Percentiles rank a stretch among this genome's conserved stretches.
Evolutionary conservation across 2,329 filamentous ascomycete species (phyloP).

Genomic region (Xylaria sp.): DNA sequence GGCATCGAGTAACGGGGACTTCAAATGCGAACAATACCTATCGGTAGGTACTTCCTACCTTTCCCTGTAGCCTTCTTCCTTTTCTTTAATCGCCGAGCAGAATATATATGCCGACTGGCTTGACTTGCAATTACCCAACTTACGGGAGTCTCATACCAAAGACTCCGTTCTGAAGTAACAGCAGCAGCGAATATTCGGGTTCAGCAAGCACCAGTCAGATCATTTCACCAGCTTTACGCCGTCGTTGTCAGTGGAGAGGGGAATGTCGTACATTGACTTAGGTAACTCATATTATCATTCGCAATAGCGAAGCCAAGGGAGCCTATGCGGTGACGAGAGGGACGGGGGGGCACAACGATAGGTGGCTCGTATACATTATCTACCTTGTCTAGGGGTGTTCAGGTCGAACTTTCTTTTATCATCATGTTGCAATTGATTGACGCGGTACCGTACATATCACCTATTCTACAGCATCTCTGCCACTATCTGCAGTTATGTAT

Average conservation of each 20-base stretch:
- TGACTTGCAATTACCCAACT: conserved; percentile 4
- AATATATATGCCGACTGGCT: not conserved
- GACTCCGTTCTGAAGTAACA: not conserved
- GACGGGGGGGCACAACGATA: not conserved
- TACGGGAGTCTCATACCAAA: conserved; percentile 7
- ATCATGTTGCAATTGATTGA: conserved; percentile 20
- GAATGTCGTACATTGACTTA: conserved; percentile 17
- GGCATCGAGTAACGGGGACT: not conserved
- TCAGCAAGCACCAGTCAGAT: not conserved
- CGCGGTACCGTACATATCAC: conserved; percentile 10
- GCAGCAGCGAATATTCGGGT: not conserved
- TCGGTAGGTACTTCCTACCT: not conserved
- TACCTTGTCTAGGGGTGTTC: not conserved
- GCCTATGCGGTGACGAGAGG: not conserved
- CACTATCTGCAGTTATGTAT: conserved; percentile 2
- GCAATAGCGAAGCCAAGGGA: not conserved
- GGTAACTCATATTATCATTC: conserved; percentile 12
- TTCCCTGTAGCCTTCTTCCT: not conserved
- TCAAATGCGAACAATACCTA: not conserved
- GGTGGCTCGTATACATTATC: not conserved
- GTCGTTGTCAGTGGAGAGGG: not conserved
- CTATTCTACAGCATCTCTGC: conserved; percentile 9
- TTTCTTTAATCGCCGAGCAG: conserved; percentile 4
- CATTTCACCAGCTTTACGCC: not conserved
- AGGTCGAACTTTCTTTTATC: not conserved